These are phyloP conservation scores for Naumovozyma castellii DNA, from an alignment of 805 yeast genomes.

Conservation along the genomic window DNA sequence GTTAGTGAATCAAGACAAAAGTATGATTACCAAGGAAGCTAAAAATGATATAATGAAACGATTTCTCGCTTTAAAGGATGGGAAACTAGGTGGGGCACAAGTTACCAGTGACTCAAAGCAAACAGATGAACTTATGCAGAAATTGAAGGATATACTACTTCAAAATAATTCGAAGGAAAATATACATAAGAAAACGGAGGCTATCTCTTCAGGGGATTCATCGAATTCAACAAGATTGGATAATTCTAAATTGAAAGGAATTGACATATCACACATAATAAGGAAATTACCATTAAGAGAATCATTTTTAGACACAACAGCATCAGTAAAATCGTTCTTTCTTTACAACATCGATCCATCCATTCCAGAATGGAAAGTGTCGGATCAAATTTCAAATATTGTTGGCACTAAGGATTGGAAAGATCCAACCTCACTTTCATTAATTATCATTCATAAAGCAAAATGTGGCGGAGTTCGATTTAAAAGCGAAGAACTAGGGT, in stretches of 20 bases:
- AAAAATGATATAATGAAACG: conserved; percentile 45
- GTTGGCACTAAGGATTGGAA: conserved; percentile 13
- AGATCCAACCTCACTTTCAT: conserved; percentile 13
- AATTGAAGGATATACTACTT: conserved; percentile 24
- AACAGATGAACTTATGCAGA: conserved; percentile 44
- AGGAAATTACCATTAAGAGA: conserved; percentile 64
- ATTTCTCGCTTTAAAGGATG: conserved; percentile 46
- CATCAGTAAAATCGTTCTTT: conserved; percentile 49
- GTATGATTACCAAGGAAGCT: conserved; percentile 33
- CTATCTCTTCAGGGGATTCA: no score
- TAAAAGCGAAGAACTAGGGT: conserved; percentile 8
- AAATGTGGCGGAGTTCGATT: conserved; percentile 22
- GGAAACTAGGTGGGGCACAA: conserved; percentile 31
- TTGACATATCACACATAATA: conserved; percentile 44
- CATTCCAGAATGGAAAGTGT: conserved; percentile 52
- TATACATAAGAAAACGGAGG: no score
- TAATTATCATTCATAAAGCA: conserved; percentile 21
- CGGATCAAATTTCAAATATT: conserved; percentile 39
- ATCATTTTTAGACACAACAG: conserved; percentile 33
- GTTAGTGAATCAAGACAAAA: conserved; percentile 46
- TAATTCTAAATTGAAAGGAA: neutral
- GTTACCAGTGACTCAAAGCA: conserved; percentile 28
- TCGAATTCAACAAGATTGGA: no score
- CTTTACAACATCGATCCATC: conserved; percentile 64
- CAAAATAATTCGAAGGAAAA: no score